Evolutionary conservation across 495 filamentous ascomycete genomes (phyloP), one percentile per base, ranked within the genome.

Genomic region (Daldinia childiae): DNA sequence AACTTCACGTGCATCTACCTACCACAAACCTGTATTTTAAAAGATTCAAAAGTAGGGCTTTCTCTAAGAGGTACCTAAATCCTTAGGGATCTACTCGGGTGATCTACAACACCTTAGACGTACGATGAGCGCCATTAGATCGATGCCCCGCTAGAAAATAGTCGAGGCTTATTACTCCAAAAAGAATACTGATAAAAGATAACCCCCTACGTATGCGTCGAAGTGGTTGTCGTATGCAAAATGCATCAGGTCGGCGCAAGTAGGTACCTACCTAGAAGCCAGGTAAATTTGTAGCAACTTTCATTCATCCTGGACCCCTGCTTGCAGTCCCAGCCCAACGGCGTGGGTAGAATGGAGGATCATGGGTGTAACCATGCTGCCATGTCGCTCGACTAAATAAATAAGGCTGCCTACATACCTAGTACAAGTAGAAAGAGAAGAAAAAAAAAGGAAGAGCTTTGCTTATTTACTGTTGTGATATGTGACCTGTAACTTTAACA

Each of bases 321-420:
- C 61, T 54, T 63, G 71, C 71, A 73, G 62, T 69, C 66, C 71
- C 71, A 73, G 71, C 62, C 71, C 71, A 73, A 69, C 71, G 71
- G 71, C 57, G 38, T 73, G 71, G 70, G 70, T 73, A 58, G 65
- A 72, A 68, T 72, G 45, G 62, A 73, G 65, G 70, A 69, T 69
- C 58, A 14, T 69, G 54, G 48, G 66, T 73, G 71, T 66, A 66
- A 73, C 71, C 66, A 69, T 68, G 57, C 66, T 41, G 61, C 50
- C 62, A 69, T 68, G 57, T 66, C 51, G 61, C 50, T 64, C 48
- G 55, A 69, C 52, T 62, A 61, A 43, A 65, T 69, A 62, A 64
- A 56, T 59, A 65, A 65, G 61, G 70, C 61, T 73, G 27, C 45
- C 12, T 45, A 56, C 48, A 21, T n/a, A 56, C 48, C 15, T n/a